Conservation (phyloP, 1,139 yeast genomes). For the Hemisphaericaspora lyxosophila region DNA sequence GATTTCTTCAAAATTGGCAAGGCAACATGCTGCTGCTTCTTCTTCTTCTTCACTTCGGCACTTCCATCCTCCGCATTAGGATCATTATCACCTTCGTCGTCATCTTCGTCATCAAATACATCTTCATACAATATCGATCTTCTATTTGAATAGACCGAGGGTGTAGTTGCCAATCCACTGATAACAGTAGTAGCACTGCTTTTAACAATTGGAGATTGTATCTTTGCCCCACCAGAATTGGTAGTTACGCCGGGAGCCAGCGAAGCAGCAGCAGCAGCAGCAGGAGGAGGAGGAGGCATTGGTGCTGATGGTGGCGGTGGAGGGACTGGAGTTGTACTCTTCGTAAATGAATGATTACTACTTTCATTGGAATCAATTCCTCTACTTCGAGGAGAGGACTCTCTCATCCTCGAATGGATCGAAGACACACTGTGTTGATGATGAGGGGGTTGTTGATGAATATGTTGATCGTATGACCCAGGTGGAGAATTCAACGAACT, state of each 20-base stretch:
- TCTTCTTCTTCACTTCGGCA: conserved; percentile 3
- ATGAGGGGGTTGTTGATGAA: conserved; percentile 9
- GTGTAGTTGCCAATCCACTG: conserved; percentile 39
- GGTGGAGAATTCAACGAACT: conserved; percentile 33
- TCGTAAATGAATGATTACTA: neutral
- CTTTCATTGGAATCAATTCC: conserved; percentile 10
- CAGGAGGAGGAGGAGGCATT: neutral
- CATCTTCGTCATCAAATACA: conserved; percentile 56
- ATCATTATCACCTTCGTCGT: conserved; percentile 30
- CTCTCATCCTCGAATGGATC: conserved; percentile 44
- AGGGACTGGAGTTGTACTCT: conserved; percentile 18
- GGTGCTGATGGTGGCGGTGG: too few species aligned
- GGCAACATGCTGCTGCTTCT: neutral
- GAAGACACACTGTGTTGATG: conserved; percentile 25
- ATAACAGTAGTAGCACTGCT: conserved; percentile 15
- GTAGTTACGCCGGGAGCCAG: conserved; percentile 11
- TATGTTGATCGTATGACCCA: conserved; percentile 10
- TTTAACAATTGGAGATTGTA: conserved; percentile 5
- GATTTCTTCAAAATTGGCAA: neutral
- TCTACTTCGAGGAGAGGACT: conserved; percentile 23
- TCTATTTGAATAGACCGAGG: conserved; percentile 29
- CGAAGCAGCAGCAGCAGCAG: neutral
- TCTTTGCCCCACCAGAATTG: conserved; percentile 19
- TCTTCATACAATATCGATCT: conserved; percentile 43
- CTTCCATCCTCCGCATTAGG: conserved; percentile 1